Conservation (phyloP, 73 alveolate species). For the Paramecium caudatum region DNA sequence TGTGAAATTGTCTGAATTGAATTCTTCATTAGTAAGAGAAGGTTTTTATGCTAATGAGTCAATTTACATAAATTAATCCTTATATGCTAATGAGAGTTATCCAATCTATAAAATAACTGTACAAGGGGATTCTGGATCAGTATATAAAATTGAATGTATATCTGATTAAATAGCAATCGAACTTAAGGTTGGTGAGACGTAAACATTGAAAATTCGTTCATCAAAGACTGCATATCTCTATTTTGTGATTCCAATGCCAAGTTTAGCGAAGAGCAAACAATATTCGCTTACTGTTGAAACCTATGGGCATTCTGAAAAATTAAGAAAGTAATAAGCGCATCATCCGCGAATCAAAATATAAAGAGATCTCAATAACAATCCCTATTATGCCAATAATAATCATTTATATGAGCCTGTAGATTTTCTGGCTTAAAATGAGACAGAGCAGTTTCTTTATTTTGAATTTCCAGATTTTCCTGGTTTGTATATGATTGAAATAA, state of each 20-base stretch:
- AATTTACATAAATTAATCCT: no score
- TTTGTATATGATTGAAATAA: not conserved
- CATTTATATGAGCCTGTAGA: not conserved
- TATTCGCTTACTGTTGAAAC: not conserved
- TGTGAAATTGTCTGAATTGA: no score
- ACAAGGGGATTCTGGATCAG: not conserved
- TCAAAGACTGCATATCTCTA: not conserved
- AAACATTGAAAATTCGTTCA: not conserved
- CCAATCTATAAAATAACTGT: no score
- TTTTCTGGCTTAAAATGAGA: not conserved
- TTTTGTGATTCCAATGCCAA: not conserved
- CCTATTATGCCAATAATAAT: not conserved
- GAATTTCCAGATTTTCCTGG: not conserved
- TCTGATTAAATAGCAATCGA: not conserved
- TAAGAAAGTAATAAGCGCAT: not conserved
- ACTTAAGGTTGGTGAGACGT: slow-evolving; percentile 12
- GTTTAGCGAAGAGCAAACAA: not conserved
- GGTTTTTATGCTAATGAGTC: no score
- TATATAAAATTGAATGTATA: not conserved
- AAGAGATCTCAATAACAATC: not conserved
- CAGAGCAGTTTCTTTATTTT: not conserved
- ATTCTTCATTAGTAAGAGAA: no score
- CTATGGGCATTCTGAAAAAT: not conserved
- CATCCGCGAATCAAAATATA: not conserved
- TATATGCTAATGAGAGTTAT: no score